A percentile compares a stretch with the other conserved stretches of the same genome.
Evolutionary conservation across 208 protist species (phyloP).

Genomic region (Trypanosoma congolense): DNA sequence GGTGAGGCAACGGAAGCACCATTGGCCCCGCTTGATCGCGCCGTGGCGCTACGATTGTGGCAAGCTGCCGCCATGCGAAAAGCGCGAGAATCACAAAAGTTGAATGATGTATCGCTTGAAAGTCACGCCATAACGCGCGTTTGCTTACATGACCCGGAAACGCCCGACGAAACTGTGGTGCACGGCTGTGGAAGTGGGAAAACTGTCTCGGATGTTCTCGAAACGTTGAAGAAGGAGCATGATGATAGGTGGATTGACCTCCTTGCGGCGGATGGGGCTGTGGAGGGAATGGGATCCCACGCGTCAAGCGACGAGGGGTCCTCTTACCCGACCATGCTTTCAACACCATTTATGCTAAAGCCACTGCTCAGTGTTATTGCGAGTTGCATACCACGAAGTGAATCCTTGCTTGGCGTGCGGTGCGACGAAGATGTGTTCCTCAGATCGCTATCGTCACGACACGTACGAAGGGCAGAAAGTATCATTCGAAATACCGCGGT

Average conservation of each 20-base stretch:
- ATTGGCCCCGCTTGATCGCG: constrained; percentile 41
- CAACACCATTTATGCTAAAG: constrained; percentile 49
- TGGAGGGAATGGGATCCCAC: not conserved
- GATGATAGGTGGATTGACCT: not conserved
- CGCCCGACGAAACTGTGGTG: constrained; percentile 49
- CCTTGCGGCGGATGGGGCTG: not conserved
- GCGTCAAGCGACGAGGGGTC: not conserved
- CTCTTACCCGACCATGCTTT: constrained; percentile 9
- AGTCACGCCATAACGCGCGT: constrained; percentile 80
- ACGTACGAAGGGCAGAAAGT: constrained; percentile 2
- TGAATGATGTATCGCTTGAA: constrained; percentile 33
- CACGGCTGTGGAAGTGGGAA: constrained; percentile 50
- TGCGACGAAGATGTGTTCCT: constrained; percentile 18
- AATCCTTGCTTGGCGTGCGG: constrained; percentile 41
- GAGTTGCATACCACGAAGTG: constrained; percentile 68
- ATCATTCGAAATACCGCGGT: not conserved
- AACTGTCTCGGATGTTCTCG: constrained; percentile 47
- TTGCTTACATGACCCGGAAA: constrained; percentile 49
- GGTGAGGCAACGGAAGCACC: not conserved
- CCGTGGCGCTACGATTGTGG: constrained; percentile 61
- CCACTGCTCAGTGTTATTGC: constrained; percentile 73
- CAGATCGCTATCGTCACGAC: not conserved
- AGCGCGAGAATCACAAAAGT: constrained; percentile 36
- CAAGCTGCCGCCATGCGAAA: constrained; percentile 32
- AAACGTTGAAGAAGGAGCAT: constrained; percentile 30